A percentile compares a stretch with the other conserved stretches of the same genome.
phyloP scores from a whole-genome alignment of 1,284 basidiomycete species.

The Cutaneotrichosporon curvatum region DNA sequence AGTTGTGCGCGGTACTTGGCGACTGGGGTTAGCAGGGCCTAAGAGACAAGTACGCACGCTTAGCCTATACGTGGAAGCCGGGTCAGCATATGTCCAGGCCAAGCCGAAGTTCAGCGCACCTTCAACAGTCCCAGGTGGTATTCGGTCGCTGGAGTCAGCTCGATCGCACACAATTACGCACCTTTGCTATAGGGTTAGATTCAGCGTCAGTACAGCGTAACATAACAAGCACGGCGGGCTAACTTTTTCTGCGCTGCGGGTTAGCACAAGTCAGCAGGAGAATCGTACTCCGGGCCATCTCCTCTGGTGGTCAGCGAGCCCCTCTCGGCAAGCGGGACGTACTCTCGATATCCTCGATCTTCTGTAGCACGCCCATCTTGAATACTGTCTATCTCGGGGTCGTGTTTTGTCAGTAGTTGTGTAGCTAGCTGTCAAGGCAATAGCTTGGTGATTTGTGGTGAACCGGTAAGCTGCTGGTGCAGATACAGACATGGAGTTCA shows the following conservation, averaged over 20 bases:
- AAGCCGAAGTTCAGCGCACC: constrained; percentile 12
- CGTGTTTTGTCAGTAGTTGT: no score
- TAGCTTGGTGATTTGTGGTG: no score
- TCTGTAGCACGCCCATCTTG: constrained; percentile 80
- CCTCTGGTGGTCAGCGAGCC: constrained; percentile 55
- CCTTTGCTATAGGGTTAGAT: constrained; percentile 16
- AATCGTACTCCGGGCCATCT: constrained; percentile 81
- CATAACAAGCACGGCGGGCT: constrained; percentile 45
- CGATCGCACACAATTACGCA: neutral
- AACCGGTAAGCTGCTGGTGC: no score
- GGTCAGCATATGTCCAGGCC: constrained; percentile 5
- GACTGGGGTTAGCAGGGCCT: constrained; percentile 40
- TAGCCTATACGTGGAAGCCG: constrained; percentile 21
- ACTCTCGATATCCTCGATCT: constrained; percentile 95
- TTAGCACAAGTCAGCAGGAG: neutral
- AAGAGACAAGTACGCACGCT: constrained; percentile 22
- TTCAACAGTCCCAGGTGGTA: constrained; percentile 61
- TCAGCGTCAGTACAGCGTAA: neutral
- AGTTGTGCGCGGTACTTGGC: constrained; percentile 86
- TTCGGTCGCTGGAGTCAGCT: constrained; percentile 60
- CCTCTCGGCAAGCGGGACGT: constrained; percentile 32
- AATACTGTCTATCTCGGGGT: neutral
- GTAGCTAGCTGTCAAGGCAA: no score
- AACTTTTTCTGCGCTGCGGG: constrained; percentile 83
- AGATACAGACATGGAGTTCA: no score